These are phyloP conservation scores for Acrasis kona DNA, from an alignment of 78 protist species.

Conservation along the genomic window DNA sequence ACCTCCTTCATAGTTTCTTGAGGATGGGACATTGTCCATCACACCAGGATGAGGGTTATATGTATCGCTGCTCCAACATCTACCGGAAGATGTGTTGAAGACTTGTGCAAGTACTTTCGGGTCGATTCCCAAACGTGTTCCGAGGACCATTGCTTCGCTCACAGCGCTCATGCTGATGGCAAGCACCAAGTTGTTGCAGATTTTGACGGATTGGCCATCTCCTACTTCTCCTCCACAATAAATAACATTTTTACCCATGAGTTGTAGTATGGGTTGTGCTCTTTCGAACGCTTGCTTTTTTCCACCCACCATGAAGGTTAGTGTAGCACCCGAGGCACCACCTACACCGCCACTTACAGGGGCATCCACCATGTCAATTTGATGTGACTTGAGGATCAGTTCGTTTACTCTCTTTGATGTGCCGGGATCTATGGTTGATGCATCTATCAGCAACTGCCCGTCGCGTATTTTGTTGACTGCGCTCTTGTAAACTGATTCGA, in stretches of 20 bases:
- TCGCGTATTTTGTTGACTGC: neutral
- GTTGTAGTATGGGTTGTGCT: conserved; percentile 45
- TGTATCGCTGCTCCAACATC: conserved; percentile 87
- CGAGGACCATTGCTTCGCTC: conserved; percentile 78
- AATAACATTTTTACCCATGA: conserved; percentile 76
- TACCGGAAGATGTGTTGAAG: conserved; percentile 77
- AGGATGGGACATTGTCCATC: conserved; percentile 12
- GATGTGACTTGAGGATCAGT: neutral
- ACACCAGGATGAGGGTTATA: conserved; percentile 92
- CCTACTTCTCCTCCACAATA: conserved; percentile 66
- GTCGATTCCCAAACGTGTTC: conserved; percentile 74
- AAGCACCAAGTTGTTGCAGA: conserved; percentile 80
- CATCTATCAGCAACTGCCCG: conserved; percentile 52
- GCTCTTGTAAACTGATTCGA: conserved; percentile 50
- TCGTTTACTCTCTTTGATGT: conserved; percentile 28
- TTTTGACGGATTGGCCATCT: conserved; percentile 62
- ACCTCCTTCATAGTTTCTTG: conserved; percentile 81
- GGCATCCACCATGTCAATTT: conserved; percentile 51
- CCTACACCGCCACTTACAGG: conserved; percentile 82
- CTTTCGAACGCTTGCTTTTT: conserved; percentile 12
- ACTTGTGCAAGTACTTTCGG: conserved; percentile 75
- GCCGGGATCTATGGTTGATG: conserved; percentile 69
- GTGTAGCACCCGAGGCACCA: conserved; percentile 78
- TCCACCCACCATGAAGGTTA: conserved; percentile 87
- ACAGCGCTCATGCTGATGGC: conserved; percentile 77